Evolutionary conservation across 352 stramenopile genomes (phyloP).

Genomic region (Phytopythium sindhum): DNA sequence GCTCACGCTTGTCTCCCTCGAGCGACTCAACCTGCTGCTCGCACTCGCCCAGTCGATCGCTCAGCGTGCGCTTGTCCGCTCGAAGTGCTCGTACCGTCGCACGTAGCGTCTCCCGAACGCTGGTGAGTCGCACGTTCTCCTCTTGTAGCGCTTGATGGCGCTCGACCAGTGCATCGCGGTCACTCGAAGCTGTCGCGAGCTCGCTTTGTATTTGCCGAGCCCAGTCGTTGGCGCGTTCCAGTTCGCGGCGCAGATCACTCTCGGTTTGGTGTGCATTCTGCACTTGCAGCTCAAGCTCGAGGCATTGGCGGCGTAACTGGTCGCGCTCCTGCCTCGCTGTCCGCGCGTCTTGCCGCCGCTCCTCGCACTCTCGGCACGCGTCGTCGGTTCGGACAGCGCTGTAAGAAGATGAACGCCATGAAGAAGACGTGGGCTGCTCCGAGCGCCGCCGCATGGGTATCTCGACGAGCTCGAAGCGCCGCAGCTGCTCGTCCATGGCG

Average conservation of each 20-base stretch:
- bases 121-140: conserved; percentile 18
- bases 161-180: background rate
- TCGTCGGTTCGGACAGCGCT: background rate
- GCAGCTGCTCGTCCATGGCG: conserved; percentile 1
- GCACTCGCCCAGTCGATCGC: conserved; percentile 11
- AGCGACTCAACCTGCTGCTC: conserved; percentile 21
- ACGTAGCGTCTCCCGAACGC: conserved; percentile 22
- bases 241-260: background rate
- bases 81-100: conserved; percentile 16
- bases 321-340: conserved; percentile 11
- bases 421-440: background rate
- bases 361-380: background rate
- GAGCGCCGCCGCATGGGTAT: background rate
- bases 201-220: background rate
- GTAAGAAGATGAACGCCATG: background rate
- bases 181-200: background rate
- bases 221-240: background rate
- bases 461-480: conserved; percentile 1
- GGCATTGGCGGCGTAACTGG: conserved; percentile 36
- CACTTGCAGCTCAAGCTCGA: conserved; percentile 37
- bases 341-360: background rate
- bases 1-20: conserved; percentile 17
- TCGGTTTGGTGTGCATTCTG: conserved; percentile 25
- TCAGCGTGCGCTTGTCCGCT: conserved; percentile 19
- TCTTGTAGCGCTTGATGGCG: background rate